Evolutionary conservation across 2,329 filamentous ascomycete species (phyloP).

Genomic region (Elsinoe australis): DNA sequence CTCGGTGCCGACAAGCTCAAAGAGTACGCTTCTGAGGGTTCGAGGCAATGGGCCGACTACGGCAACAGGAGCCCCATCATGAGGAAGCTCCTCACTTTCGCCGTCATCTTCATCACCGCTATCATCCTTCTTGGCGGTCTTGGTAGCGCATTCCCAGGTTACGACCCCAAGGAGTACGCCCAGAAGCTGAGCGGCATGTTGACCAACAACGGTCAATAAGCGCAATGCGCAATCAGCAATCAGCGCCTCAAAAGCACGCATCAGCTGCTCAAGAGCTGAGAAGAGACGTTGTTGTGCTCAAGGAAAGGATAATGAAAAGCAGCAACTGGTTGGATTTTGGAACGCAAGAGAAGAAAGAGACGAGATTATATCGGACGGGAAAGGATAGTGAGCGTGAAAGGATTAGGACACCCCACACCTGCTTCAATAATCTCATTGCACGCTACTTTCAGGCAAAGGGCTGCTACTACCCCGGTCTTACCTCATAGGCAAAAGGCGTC

Average conservation of each 20-base stretch:
- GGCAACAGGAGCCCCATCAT: constrained; percentile 67
- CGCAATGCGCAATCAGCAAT: not conserved
- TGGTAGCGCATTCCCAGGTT: constrained; percentile 25
- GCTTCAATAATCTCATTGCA: too few species aligned
- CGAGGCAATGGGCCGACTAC: constrained; percentile 79
- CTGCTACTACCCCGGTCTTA: not conserved
- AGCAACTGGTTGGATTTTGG: not conserved
- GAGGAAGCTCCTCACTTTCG: constrained; percentile 69
- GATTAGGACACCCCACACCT: too few species aligned
- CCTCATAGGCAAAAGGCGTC: not conserved
- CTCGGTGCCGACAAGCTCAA: constrained; percentile 70
- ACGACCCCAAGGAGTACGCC: constrained; percentile 21
- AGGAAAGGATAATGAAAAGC: not conserved
- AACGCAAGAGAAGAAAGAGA: not conserved
- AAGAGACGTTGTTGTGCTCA: too few species aligned
- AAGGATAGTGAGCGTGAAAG: not conserved
- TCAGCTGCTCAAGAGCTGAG: too few species aligned
- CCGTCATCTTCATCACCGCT: constrained; percentile 53
- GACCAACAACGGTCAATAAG: constrained; percentile 7
- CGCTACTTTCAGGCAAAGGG: not conserved
- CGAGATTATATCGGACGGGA: not conserved
- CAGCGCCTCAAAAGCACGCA: too few species aligned
- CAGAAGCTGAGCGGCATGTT: constrained; percentile 11
- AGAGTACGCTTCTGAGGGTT: constrained; percentile 58
- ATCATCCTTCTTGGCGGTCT: constrained; percentile 59